Evolutionary conservation across 768 basidiomycete genomes (phyloP), one percentile per base, ranked within the genome.

Genomic region (Phaffia tasmanica): DNA sequence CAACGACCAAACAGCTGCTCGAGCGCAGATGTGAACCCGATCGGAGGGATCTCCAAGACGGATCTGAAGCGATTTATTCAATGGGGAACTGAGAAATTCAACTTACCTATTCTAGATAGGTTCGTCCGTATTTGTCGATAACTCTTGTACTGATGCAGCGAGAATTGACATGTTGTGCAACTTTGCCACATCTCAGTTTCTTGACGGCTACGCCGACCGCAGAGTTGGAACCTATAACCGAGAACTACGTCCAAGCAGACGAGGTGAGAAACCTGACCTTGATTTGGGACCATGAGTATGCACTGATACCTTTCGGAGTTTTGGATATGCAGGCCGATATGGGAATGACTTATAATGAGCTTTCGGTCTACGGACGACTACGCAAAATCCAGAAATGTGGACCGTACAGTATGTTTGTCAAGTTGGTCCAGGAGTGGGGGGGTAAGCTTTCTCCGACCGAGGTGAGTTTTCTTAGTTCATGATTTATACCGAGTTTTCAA

Each of bases 301-400:
- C 57, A 56, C 25, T 61, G 50, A n/a, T 47, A 32, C 48, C 6
- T 32, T 3, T 4, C 25, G 23, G 18, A n/a, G 55, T 72, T 25
- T 29, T 55, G 47, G 14, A 8, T 58, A 30, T 21, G 7, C 70
- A 90, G 89, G 90, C 83, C 21, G 94, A 98, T 73, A 98, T 98
- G 94, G 94, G 94, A 11, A 98, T 98, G 95, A 95, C 94, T 0
- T 98, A 97, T 73, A 88, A 97, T 71, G 95, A 98, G 71, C 81
- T 99, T 23, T 93, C 90, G 15, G 83, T 90, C 23, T 94, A 92
- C 71, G 95, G 94, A 29, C 81, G 93, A 32, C 81, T 99, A 29
- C 84, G 95, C 62, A 98, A 99, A 77, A 83, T 94, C 50, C 92
- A 95, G 72, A 98, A 98, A 78, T 92, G 90, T 75, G 95, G 95